These are phyloP conservation scores for Umbilicus rupestris DNA, from an alignment of 164 flowering plant genomes.

Conservation along the genomic window DNA sequence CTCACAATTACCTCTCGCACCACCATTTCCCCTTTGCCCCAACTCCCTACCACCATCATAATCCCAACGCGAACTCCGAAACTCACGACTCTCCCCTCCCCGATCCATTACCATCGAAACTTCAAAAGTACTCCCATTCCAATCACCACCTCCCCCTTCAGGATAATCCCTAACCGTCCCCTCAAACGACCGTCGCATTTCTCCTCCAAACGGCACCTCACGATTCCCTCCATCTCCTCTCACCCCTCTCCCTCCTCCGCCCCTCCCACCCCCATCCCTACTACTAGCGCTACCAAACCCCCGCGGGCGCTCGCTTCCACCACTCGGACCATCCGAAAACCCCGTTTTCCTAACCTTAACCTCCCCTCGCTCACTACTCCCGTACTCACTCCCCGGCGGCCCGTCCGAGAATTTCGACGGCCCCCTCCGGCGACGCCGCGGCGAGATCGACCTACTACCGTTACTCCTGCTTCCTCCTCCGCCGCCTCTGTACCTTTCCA, in stretches of 20 bases:
- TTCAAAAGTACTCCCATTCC: neutral
- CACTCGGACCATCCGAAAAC: neutral
- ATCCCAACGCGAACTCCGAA: neutral
- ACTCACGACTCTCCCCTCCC: neutral
- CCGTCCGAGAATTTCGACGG: slow-evolving; percentile 4
- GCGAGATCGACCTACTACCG: neutral
- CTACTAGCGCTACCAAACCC: neutral
- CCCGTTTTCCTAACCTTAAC: slow-evolving; percentile 3
- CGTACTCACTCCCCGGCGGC: neutral
- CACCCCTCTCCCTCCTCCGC: neutral
- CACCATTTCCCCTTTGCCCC: too few relatives aligned
- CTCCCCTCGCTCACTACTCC: neutral
- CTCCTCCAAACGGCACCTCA: neutral
- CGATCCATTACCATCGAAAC: neutral
- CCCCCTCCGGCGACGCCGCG: neutral
- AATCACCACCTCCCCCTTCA: neutral
- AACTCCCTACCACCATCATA: neutral
- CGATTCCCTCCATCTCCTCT: neutral
- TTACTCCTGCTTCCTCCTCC: neutral
- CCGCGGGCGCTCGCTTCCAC: neutral
- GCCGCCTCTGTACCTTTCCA: slow-evolving; percentile 3
- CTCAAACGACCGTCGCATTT: neutral
- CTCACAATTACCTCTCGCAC: neutral
- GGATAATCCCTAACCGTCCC: neutral
- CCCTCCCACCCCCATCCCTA: neutral